Base-by-base conservation (phyloP, 2,329 filamentous ascomycete species). In the Colletotrichum tropicicola region DNA sequence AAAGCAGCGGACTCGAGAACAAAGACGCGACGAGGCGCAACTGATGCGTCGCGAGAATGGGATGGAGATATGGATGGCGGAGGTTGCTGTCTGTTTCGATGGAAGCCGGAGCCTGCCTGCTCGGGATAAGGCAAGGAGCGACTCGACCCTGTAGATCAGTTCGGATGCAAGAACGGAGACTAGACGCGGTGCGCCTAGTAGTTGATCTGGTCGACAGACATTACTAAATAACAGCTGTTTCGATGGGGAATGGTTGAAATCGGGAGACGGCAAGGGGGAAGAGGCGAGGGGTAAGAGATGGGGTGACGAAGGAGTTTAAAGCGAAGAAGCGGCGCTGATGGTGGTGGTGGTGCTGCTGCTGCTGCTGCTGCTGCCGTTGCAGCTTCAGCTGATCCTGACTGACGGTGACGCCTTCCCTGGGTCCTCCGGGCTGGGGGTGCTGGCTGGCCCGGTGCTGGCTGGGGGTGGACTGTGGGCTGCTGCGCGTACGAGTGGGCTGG, bases 131-230 rank as follows among this genome's bases (percentile, higher is more conserved):
- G 56, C 54, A 65, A 54, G 28, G 52, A 59, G 59, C 64, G 59
- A 59, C 60, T 57, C 52, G 65, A 67, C 56, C 45, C 44, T 67
- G 59, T 56, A 53, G 61, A 68, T 66, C 67, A 51, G 49, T 48
- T 65, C 39, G 53, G 47, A 37, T 56, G 37, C 44, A 30, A 54
- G 62, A 65, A 68, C 64, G 37, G 51, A 49, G 54, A 55, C 65
- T 66, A 69, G 67, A 69, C 62, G 66, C 67, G 61, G 53, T 67
- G 65, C 66, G 67, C 49, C 67, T 65, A 66, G 65, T 13, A 62
- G 49, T 51, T 61, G 57, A 62, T 62, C 57, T 62, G 60, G 61
- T 56, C 57, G 65, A 45, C 57, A 62, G 62, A 62, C 67, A 69
- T 69, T 54, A 60, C 56, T 59, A 48, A 48, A 56, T 21, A 25